Percentiles rank a stretch among this genome's conserved stretches.
Conservation (phyloP, 2,329 filamentous ascomycete genomes). For the Chaetothyriales sp. region DNA sequence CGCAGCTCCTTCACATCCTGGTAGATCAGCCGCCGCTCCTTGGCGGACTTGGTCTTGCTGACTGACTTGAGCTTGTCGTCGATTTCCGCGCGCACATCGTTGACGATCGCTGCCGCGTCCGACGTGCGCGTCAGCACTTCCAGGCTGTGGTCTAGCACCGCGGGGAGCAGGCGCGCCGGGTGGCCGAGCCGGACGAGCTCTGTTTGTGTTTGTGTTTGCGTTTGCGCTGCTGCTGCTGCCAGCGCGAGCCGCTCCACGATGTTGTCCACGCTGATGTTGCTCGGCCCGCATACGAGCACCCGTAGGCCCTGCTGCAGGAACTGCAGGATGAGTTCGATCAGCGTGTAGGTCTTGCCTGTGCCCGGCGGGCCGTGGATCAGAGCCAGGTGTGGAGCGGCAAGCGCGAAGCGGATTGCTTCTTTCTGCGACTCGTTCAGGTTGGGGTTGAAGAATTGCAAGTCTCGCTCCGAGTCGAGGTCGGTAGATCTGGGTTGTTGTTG, state of each 20-base stretch:
- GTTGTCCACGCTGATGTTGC: constrained; percentile 95
- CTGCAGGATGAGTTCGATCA: constrained; percentile 92
- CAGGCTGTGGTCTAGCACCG: constrained; percentile 75
- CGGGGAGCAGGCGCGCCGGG: constrained; percentile 75
- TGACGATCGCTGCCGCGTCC: constrained; percentile 75
- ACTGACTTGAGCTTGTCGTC: constrained; percentile 80
- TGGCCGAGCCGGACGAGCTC: constrained; percentile 84
- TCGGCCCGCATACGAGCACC: constrained; percentile 86
- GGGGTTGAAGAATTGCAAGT: constrained; percentile 40
- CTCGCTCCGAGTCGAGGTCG: constrained; percentile 29
- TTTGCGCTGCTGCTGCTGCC: constrained; percentile 44
- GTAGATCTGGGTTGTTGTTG: no score
- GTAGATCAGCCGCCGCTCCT: constrained; percentile 69
- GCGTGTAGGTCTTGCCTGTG: constrained; percentile 90
- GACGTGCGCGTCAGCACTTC: constrained; percentile 83
- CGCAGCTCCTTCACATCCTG: constrained; percentile 68
- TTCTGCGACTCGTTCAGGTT: constrained; percentile 47
- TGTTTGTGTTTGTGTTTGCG: no score
- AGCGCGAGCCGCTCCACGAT: constrained; percentile 75
- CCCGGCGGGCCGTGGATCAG: constrained; percentile 91
- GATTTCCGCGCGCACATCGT: constrained; percentile 82
- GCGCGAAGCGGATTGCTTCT: constrained; percentile 59
- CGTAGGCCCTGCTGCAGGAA: constrained; percentile 57
- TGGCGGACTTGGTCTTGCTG: constrained; percentile 67
- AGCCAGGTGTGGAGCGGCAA: constrained; percentile 66